These are phyloP conservation scores for Candida anglica DNA, from an alignment of 805 yeast species.

Conservation along the genomic window DNA sequence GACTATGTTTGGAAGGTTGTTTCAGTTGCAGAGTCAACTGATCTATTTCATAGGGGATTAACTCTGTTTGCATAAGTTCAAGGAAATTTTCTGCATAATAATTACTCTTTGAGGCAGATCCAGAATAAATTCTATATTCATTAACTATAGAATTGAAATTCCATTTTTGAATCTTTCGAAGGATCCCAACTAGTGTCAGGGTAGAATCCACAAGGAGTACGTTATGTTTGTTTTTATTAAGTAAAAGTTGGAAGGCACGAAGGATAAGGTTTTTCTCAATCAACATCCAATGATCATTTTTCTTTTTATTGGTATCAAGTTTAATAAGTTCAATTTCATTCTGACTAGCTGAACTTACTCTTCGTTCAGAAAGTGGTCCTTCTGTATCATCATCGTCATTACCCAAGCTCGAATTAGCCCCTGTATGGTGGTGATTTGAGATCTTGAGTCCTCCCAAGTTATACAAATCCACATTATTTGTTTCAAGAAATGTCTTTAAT, in stretches of 20 bases:
- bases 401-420: slow-evolving; percentile 10
- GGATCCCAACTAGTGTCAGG: slow-evolving; percentile 72
- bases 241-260: slow-evolving; percentile 59
- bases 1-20: neutral
- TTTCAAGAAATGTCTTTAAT: slow-evolving; percentile 60
- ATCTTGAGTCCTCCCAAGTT: slow-evolving; percentile 43
- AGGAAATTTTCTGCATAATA: slow-evolving; percentile 79
- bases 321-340: slow-evolving; percentile 18
- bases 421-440: slow-evolving; percentile 30
- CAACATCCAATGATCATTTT: slow-evolving; percentile 69
- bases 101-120: slow-evolving; percentile 64
- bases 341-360: slow-evolving; percentile 1
- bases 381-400: slow-evolving; percentile 15
- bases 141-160: slow-evolving; percentile 76
- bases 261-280: slow-evolving; percentile 62
- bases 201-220: slow-evolving; percentile 75
- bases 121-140: slow-evolving; percentile 72
- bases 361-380: slow-evolving; percentile 5
- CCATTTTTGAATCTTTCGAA: slow-evolving; percentile 87
- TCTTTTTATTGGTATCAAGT: slow-evolving; percentile 19
- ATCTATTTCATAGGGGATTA: slow-evolving; percentile 39
- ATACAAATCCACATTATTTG: slow-evolving; percentile 49
- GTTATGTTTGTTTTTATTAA: slow-evolving; percentile 65
- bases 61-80: slow-evolving; percentile 62
- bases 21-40: slow-evolving; percentile 14